phyloP scores from a whole-genome alignment of 1,139 yeast genomes.

The Suzukiozyma palmioleophila region DNA sequence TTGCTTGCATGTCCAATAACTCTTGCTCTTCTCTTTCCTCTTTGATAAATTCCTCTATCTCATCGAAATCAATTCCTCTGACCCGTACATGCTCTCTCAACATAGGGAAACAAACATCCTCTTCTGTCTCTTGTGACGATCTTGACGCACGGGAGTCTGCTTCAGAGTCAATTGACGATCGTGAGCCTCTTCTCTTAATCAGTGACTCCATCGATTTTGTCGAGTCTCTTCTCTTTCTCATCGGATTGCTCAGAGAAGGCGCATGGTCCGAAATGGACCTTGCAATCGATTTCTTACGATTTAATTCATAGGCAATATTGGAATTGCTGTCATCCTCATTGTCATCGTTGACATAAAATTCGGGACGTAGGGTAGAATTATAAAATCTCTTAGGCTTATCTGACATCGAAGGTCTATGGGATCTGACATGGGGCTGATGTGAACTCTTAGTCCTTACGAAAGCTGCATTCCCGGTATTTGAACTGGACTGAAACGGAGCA shows the following conservation, averaged over 20 bases:
- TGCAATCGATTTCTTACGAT: neutral
- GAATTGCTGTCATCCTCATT: neutral
- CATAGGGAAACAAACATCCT: slow-evolving; percentile 97
- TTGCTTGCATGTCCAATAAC: slow-evolving; percentile 11
- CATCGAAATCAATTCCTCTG: slow-evolving; percentile 76
- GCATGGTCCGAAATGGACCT: neutral
- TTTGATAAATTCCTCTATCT: slow-evolving; percentile 67
- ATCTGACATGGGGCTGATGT: neutral
- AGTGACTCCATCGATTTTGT: slow-evolving; percentile 8
- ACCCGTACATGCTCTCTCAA: slow-evolving; percentile 64
- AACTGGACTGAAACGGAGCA: neutral
- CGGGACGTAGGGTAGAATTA: neutral
- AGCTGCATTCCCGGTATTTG: neutral
- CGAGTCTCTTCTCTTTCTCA: slow-evolving; percentile 10
- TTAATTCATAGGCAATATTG: neutral
- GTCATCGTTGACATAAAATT: neutral
- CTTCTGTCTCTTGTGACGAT: slow-evolving; percentile 83
- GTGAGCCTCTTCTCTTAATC: slow-evolving; percentile 29
- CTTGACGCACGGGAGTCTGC: slow-evolving; percentile 69
- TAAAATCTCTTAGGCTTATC: slow-evolving; percentile 1
- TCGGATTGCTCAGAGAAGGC: neutral
- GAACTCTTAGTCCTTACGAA: neutral
- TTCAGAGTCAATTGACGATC: slow-evolving; percentile 52
- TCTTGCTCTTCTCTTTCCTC: slow-evolving; percentile 39
- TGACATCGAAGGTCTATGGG: slow-evolving; percentile 1